Conservation (phyloP, 768 basidiomycete genomes). For the Mycena rosella region DNA sequence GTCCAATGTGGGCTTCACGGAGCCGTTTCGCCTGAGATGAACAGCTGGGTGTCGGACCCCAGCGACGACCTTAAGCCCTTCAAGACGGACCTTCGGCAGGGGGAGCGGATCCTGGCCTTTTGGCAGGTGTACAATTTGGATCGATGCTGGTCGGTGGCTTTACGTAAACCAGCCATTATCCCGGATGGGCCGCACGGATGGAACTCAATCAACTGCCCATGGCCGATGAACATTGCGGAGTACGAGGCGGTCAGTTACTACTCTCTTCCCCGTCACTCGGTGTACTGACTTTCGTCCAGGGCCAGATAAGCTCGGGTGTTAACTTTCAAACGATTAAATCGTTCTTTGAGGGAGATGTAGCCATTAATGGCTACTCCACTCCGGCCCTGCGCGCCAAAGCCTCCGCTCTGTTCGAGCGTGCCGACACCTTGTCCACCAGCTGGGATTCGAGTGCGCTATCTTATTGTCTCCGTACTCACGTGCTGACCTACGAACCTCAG, state of each 20-base stretch:
- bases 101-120: constrained; percentile 80
- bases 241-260: constrained; percentile 68
- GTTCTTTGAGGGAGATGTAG: constrained; percentile 72
- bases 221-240: constrained; percentile 80
- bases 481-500: constrained; percentile 42
- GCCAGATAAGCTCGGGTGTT: constrained; percentile 63
- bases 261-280: background rate
- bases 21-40: constrained; percentile 50
- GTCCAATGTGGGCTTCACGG: constrained; percentile 80
- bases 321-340: constrained; percentile 71
- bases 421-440: constrained; percentile 68
- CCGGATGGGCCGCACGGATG: constrained; percentile 71
- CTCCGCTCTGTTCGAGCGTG: constrained; percentile 79
- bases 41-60: constrained; percentile 45
- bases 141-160: constrained; percentile 82
- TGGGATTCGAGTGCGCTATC: constrained; percentile 69
- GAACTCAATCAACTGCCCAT: constrained; percentile 77
- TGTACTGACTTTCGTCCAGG: constrained; percentile 54
- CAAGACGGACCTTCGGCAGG: constrained; percentile 71
- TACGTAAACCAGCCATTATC: constrained; percentile 75
- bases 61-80: constrained; percentile 67
- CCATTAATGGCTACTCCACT: constrained; percentile 70
- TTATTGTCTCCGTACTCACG: constrained; percentile 13
- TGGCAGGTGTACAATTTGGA: constrained; percentile 90
- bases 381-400: constrained; percentile 80